phyloP scores from a whole-genome alignment of 225 moss, liverwort and hornwort species.

The Bryoerythrophyllum caledonicum region DNA sequence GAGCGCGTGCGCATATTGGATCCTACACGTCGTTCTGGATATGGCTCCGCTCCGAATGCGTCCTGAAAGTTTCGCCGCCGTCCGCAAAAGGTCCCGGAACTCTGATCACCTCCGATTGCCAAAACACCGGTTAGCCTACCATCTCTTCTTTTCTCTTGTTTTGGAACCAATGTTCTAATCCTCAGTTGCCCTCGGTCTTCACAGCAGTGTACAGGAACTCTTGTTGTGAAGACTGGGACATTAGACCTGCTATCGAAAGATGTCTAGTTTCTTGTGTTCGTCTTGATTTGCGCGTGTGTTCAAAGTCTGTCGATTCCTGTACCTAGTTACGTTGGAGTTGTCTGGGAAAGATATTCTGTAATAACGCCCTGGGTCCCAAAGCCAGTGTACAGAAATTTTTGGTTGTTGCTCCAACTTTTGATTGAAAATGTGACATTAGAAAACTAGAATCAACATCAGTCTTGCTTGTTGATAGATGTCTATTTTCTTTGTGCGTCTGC shows the following conservation, averaged over 20 bases:
- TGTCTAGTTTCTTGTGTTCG: neutral
- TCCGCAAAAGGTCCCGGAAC: neutral
- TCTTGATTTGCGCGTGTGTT: neutral
- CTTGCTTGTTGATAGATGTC: neutral
- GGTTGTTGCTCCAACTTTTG: neutral
- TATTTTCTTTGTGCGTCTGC: neutral
- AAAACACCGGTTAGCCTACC: neutral
- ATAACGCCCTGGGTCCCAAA: neutral
- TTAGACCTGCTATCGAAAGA: no score
- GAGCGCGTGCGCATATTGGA: conserved; percentile 37
- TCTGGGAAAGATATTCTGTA: neutral
- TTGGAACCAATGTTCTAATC: neutral
- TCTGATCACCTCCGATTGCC: conserved; percentile 16
- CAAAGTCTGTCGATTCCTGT: neutral
- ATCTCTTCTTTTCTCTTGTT: neutral
- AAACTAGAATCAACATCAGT: neutral
- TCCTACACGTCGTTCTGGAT: conserved; percentile 48
- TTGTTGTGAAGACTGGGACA: neutral
- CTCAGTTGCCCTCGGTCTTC: neutral
- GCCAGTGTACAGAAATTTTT: neutral
- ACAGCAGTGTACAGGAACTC: neutral
- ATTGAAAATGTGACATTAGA: neutral
- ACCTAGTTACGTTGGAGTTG: neutral
- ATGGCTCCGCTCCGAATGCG: conserved; percentile 42
- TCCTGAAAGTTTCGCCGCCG: conserved; percentile 28